Conservation (phyloP, 257 asterid species). For the Nicotiana benthamiana region DNA sequence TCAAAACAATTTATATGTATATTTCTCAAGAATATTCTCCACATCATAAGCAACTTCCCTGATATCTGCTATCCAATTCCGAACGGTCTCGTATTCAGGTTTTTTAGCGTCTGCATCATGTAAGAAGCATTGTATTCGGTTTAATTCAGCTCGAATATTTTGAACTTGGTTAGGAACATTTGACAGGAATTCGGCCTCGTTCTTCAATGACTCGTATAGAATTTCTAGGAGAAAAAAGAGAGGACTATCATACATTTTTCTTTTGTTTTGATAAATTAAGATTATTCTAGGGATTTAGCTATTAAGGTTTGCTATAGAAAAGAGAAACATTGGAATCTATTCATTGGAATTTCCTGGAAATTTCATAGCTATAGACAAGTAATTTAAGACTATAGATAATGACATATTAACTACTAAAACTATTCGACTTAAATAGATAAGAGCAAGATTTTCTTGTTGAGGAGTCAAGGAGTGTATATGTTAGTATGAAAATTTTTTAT, state of each 20-base stretch:
- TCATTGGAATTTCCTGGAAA: not conserved
- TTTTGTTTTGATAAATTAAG: not conserved
- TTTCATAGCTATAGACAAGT: not conserved
- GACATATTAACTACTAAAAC: not conserved
- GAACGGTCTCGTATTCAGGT: constrained; percentile 28
- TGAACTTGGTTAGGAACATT: constrained; percentile 24
- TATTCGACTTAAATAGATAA: not conserved
- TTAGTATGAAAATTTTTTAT: no score
- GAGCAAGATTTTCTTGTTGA: not conserved
- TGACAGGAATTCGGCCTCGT: constrained; percentile 17
- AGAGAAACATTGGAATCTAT: not conserved
- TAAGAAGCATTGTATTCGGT: constrained; percentile 33
- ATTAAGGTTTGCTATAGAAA: not conserved
- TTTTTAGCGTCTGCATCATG: constrained; percentile 42
- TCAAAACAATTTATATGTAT: constrained; percentile 17
- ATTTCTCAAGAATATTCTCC: constrained; percentile 29
- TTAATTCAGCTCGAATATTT: constrained; percentile 30
- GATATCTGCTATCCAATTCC: constrained; percentile 41
- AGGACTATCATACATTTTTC: constrained; percentile 1
- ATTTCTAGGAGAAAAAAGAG: constrained; percentile 11
- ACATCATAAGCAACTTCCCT: constrained; percentile 37
- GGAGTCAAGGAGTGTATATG: not conserved
- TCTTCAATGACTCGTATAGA: constrained; percentile 17
- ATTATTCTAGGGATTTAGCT: not conserved
- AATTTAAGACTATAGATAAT: not conserved